Conservation (phyloP, 1,284 basidiomycete species). For the Ganoderma resinaceum region DNA sequence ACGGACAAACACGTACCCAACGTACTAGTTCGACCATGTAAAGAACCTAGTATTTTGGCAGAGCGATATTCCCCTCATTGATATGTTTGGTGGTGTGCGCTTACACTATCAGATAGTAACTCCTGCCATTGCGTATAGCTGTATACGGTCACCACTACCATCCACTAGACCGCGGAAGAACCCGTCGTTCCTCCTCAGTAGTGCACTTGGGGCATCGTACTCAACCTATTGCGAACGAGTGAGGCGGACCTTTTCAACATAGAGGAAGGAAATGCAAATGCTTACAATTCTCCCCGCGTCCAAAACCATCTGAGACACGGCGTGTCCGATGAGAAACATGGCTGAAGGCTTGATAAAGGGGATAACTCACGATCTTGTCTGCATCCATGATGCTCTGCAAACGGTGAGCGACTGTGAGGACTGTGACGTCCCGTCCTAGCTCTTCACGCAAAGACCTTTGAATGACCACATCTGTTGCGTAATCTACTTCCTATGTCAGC, state of each 20-base stretch:
- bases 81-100: not conserved
- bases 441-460: constrained; percentile 58
- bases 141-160: constrained; percentile 59
- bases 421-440: constrained; percentile 57
- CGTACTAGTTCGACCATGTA: not conserved
- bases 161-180: constrained; percentile 66
- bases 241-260: not conserved
- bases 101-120: not conserved
- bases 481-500: constrained; percentile 22
- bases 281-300: constrained; percentile 44
- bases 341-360: not conserved
- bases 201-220: constrained; percentile 63
- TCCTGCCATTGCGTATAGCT: constrained; percentile 51
- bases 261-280: not conserved
- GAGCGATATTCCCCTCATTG: not conserved
- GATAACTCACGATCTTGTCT: constrained; percentile 41
- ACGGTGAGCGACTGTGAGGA: constrained; percentile 71
- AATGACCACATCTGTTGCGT: constrained; percentile 33
- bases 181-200: constrained; percentile 60
- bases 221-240: constrained; percentile 48
- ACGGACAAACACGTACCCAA: not conserved
- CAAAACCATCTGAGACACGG: constrained; percentile 44
- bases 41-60: not conserved
- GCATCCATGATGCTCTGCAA: constrained; percentile 76
- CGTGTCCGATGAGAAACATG: not conserved